A percentile compares a stretch with the other conserved stretches of the same genome.
Conservation (phyloP, 148 eudicot genomes). For the Pouteria glomerata region DNA sequence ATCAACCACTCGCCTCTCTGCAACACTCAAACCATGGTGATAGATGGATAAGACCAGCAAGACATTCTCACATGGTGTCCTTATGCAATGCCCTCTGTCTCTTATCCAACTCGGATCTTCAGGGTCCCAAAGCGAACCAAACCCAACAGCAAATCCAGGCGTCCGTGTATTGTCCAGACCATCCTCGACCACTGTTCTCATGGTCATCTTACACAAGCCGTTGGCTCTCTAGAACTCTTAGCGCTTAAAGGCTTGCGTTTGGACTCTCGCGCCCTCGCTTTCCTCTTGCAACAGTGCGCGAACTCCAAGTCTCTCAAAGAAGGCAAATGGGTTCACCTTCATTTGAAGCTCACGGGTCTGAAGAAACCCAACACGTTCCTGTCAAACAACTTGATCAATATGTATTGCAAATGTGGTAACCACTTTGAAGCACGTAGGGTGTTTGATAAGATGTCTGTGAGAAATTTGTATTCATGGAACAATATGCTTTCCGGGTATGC, state of each 20-base stretch:
- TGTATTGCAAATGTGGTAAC: slow-evolving; percentile 62
- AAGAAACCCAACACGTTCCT: slow-evolving; percentile 51
- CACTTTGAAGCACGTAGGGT: slow-evolving; percentile 50
- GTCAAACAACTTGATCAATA: slow-evolving; percentile 53
- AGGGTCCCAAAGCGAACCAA: slow-evolving; percentile 13
- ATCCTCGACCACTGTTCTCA: slow-evolving; percentile 44
- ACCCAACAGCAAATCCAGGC: not conserved
- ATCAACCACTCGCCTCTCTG: not conserved
- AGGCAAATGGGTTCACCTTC: slow-evolving; percentile 80
- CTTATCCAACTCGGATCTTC: slow-evolving; percentile 16
- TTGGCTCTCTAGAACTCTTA: slow-evolving; percentile 30
- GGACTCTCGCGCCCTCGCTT: slow-evolving; percentile 37
- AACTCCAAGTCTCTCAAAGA: slow-evolving; percentile 39
- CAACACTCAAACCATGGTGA: not conserved
- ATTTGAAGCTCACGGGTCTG: slow-evolving; percentile 54
- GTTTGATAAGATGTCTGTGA: slow-evolving; percentile 70
- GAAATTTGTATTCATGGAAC: slow-evolving; percentile 74
- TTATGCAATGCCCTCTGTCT: slow-evolving; percentile 49
- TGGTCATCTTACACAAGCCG: slow-evolving; percentile 53
- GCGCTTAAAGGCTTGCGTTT: slow-evolving; percentile 49
- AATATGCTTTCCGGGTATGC: slow-evolving; percentile 81
- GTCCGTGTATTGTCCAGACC: slow-evolving; percentile 40
- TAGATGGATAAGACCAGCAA: not conserved
- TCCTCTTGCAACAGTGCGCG: slow-evolving; percentile 47
- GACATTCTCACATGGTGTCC: slow-evolving; percentile 43